Evolutionary conservation across 2,329 filamentous ascomycete species (phyloP), one percentile per base, ranked within the genome.

Genomic region (Hypoxylon sp.): DNA sequence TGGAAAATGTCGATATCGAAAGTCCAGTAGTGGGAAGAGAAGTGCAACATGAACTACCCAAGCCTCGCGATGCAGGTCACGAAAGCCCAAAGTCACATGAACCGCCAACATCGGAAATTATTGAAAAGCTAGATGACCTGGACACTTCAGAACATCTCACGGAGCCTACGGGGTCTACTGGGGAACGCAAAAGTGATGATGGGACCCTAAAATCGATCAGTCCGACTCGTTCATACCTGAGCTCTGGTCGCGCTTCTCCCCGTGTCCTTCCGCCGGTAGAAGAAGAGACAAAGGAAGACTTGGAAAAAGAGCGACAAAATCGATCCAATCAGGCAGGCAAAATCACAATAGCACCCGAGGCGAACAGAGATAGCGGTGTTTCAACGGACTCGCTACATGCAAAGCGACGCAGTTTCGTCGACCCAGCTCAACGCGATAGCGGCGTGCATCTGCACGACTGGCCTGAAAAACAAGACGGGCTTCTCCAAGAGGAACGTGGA

Each of bases 371-470:
- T 67, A 85, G 83, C 64, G 83, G 80, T 0, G 80, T 85, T 64
- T 76, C 77, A 22, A 74, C 79, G 4, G 82, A 79, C 47, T 82
- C 84, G 2, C 79, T 84, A 13, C 76, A 76, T 43, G 73, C 77
- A 39, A 75, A 76, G 53, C 75, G 73, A 56, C 80, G 75, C 65
- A 73, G 74, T 52, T 59, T 71, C 0, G 65, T 73, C 13, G 74
- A 75, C 19, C 75, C 79, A 28, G 71, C 74, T 28, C 76, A 79
- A 50, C 80, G 83, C 44, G 86, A 89, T 70, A 88, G 86, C 73
- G 85, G 84, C 24, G 81, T 87, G 28, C 83, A 87, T 68, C 77
- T 86, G 44, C 81, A 80, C 20, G 84, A 86, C 41, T 79, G 77
- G 77, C 66, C 24, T 62, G 67, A 64, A 70, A 68, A 66, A 56